Evolutionary conservation across 768 basidiomycete species (phyloP).

Genomic region (Termitomyces sp.): DNA sequence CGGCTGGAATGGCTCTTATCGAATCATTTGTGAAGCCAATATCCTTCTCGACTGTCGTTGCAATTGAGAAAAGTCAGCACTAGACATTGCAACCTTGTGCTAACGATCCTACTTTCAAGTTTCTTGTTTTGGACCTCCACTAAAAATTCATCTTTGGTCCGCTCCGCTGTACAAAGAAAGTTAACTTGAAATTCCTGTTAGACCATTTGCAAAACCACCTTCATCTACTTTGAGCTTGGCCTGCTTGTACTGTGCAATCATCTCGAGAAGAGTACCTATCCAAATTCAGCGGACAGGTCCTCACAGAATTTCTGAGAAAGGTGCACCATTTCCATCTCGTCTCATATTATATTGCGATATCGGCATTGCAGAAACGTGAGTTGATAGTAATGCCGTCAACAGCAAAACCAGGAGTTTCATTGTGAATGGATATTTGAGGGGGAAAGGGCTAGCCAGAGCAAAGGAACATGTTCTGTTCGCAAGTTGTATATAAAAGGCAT

Average conservation of each 20-base stretch:
- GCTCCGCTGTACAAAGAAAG: not conserved
- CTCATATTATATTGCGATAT: not conserved
- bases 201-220: not conserved
- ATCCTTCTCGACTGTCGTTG: slow-evolving; percentile 6
- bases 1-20: not conserved
- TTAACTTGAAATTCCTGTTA: not conserved
- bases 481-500: not conserved
- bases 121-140: slow-evolving; percentile 9
- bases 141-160: not conserved
- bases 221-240: slow-evolving; percentile 8
- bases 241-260: slow-evolving; percentile 15
- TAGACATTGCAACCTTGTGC: too few species aligned
- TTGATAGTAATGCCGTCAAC: slow-evolving; percentile 16
- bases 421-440: not conserved
- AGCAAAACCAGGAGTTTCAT: slow-evolving; percentile 15
- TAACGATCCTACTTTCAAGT: slow-evolving; percentile 6
- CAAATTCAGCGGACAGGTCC: not conserved
- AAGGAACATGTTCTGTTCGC: not conserved
- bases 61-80: not conserved
- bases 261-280: slow-evolving; percentile 11
- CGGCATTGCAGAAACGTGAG: slow-evolving; percentile 3
- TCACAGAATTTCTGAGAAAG: not conserved
- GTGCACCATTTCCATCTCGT: slow-evolving; percentile 14
- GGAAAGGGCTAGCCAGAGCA: slow-evolving; percentile 18
- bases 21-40: slow-evolving; percentile 8